Evolutionary conservation across 371 early-diverging fungal genomes (phyloP).

Genomic region (Zopfochytrium polystomum): DNA sequence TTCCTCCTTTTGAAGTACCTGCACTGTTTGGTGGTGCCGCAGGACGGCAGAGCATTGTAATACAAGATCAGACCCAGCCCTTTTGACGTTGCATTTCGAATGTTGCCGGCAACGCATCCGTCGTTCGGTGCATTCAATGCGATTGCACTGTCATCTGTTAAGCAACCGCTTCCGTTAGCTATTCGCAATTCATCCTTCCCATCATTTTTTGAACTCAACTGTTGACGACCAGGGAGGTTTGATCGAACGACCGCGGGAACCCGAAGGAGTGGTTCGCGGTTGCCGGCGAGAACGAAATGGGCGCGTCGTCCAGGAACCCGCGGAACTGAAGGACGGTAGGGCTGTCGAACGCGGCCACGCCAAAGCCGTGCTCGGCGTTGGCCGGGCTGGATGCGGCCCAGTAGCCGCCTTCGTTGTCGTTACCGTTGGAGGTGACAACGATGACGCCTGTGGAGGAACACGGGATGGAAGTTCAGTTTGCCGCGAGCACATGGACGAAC

Average conservation of each 20-base stretch:
- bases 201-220: not conserved
- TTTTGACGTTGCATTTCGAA: not conserved
- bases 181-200: not conserved
- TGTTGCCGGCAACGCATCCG: not conserved
- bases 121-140: not conserved
- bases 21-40: not conserved
- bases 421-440: conserved; percentile 56
- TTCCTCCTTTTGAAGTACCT: not conserved
- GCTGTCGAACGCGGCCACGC: not conserved
- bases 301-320: too few relatives aligned
- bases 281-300: not conserved
- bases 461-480: conserved; percentile 18
- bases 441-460: conserved; percentile 9
- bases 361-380: not conserved
- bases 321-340: too few relatives aligned
- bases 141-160: not conserved
- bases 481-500: conserved; percentile 26
- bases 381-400: conserved; percentile 35
- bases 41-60: not conserved
- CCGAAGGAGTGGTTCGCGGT: not conserved
- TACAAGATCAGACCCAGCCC: not conserved
- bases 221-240: not conserved
- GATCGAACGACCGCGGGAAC: not conserved
- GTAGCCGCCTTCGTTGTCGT: conserved; percentile 66
- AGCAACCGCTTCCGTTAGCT: not conserved